phyloP scores from a whole-genome alignment of 2,329 filamentous ascomycete genomes.

The Lachnellula cervina region DNA sequence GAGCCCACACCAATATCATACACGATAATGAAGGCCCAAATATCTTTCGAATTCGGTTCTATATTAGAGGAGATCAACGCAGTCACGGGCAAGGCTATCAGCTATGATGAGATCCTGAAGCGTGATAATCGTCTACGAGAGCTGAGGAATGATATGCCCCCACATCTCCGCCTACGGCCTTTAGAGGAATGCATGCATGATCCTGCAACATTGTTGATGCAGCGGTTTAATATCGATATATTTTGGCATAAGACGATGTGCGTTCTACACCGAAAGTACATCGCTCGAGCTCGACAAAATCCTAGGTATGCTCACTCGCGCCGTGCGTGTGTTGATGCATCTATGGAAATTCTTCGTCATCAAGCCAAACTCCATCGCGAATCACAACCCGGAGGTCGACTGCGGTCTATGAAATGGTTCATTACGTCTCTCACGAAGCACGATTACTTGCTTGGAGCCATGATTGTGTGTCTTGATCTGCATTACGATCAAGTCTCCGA shows the following conservation, averaged over 20 bases:
- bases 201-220: slow-evolving; percentile 78
- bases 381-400: slow-evolving; percentile 63
- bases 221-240: slow-evolving; percentile 77
- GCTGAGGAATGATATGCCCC: slow-evolving; percentile 64
- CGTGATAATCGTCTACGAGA: slow-evolving; percentile 58
- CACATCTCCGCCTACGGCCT: slow-evolving; percentile 70
- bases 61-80: slow-evolving; percentile 63
- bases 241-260: slow-evolving; percentile 86
- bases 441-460: slow-evolving; percentile 82
- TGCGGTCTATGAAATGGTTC: slow-evolving; percentile 72
- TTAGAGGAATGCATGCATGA: slow-evolving; percentile 72
- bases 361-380: slow-evolving; percentile 73
- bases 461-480: slow-evolving; percentile 78
- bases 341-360: slow-evolving; percentile 73
- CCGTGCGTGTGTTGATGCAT: slow-evolving; percentile 78
- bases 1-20: slow-evolving; percentile 75
- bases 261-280: slow-evolving; percentile 82
- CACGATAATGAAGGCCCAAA: slow-evolving; percentile 63
- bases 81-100: slow-evolving; percentile 46
- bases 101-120: slow-evolving; percentile 61
- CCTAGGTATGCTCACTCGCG: slow-evolving; percentile 79
- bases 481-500: slow-evolving; percentile 56
- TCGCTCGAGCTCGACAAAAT: slow-evolving; percentile 72
- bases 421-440: slow-evolving; percentile 74
- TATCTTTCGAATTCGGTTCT: slow-evolving; percentile 64